Evolutionary conservation across 23 red algal species (phyloP), one percentile per base, ranked within the genome.

Genomic region (Gracilariopsis chorda): DNA sequence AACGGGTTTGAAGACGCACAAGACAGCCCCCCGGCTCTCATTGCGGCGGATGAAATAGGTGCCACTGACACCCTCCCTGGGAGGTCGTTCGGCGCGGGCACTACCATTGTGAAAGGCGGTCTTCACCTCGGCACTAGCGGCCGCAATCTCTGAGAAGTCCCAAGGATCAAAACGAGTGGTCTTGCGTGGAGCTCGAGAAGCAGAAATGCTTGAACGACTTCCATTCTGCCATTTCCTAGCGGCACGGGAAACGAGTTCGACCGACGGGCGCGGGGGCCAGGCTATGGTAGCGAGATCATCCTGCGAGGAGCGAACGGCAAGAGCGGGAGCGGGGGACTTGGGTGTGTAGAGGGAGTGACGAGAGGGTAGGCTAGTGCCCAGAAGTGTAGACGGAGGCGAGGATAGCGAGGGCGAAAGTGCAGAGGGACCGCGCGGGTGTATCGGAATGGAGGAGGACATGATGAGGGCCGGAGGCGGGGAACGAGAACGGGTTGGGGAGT

Each of bases 1-100:
- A 3, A 88, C 34, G 23, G 95, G 95, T 57, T 98, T 98, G 86
- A 98, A 98, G 17, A 98, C 91, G 23, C 93, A 81, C 14, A 98
- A 40, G 30, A 91, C 91, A 29, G 62, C 64, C 25, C 63, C 64
- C 61, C 86, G 39, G 67, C 73, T 67, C 12, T 81, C 57, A 29
- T 55, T 68, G 7, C 83, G 68, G 4, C 83, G 71, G 65, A 98
- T 88, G 46, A 99, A 94, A 65, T 99, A 99, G 19, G 97, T 94
- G 42, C 97, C 97, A 30, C 88, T 91, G 10, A 95, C 97, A 33
- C 97, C 93, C 46, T 82, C 82, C 30, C 97, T 68, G 10, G 84
- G 77, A 23, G 97, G 97, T 27, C 97, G 88, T 41, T 96, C 91
- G 19, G 77, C 88, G 3, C 74, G 58, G 25, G 88, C 88, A 29